A percentile compares a stretch with the other conserved stretches of the same genome.
Conservation (phyloP, 805 yeast genomes). For the Starmerella etchellsii region DNA sequence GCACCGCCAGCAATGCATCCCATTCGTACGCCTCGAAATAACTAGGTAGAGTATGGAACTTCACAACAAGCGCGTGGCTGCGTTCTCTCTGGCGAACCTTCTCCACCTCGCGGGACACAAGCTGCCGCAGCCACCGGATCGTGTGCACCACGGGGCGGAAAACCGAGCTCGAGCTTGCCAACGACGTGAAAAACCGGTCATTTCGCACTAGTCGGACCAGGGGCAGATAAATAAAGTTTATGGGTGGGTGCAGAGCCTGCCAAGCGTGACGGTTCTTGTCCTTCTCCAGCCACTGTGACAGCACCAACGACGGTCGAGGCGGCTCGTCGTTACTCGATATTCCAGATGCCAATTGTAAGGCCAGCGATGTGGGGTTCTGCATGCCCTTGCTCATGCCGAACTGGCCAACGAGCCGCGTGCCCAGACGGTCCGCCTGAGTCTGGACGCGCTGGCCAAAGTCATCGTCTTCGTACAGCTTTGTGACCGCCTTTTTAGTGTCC, state of each 20-base stretch:
- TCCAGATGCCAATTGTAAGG: too few species aligned
- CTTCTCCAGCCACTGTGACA: conserved; percentile 5
- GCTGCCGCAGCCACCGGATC: conserved; percentile 1
- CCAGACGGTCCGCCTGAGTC: neutral
- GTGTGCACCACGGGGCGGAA: conserved; percentile 1
- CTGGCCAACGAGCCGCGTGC: conserved; percentile 1
- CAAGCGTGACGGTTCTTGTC: neutral
- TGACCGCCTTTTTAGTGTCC: neutral
- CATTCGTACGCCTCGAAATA: conserved; percentile 12
- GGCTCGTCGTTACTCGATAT: too few species aligned
- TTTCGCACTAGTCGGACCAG: conserved; percentile 7
- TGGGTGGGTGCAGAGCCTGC: neutral
- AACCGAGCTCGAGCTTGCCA: neutral
- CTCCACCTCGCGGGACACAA: neutral
- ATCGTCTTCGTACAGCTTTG: conserved; percentile 3
- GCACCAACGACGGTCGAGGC: neutral
- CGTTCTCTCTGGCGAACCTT: conserved; percentile 1
- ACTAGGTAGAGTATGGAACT: neutral
- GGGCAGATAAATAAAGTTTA: conserved; percentile 8
- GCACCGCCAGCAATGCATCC: conserved; percentile 14
- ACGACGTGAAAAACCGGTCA: conserved; percentile 13
- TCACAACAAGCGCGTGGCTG: neutral
- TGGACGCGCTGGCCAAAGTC: conserved; percentile 3
- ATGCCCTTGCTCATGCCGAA: neutral
- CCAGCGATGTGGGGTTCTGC: neutral